Percentiles rank a stretch among this genome's conserved stretches.
phyloP scores from a whole-genome alignment of 306 rosid species.

The Datisca glomerata region DNA sequence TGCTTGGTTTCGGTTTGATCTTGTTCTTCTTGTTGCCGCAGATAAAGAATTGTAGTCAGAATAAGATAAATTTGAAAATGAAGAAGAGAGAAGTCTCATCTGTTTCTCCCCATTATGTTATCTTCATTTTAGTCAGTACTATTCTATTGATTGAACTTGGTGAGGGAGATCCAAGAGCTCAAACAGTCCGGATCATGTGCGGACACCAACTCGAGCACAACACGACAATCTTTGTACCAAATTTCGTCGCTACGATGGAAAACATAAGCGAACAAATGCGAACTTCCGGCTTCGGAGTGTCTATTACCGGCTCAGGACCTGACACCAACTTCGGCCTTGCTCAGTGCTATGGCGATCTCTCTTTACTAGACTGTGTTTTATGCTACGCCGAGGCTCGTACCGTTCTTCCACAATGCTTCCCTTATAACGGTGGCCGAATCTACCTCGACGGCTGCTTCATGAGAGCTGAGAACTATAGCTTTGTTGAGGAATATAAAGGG shows the following conservation, averaged over 20 bases:
- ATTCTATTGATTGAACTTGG: conserved; percentile 21
- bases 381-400: conserved; percentile 83
- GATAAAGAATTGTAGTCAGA: too few relatives aligned
- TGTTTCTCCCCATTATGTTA: too few relatives aligned
- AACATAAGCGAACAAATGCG: conserved; percentile 62
- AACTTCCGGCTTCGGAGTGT: conserved; percentile 48
- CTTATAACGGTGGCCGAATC: conserved; percentile 54
- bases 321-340: conserved; percentile 68
- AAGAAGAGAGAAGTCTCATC: too few relatives aligned
- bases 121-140: conserved; percentile 18
- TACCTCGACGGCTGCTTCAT: conserved; percentile 90
- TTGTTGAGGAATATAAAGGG: conserved; percentile 45
- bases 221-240: conserved; percentile 35
- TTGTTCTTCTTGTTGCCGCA: too few relatives aligned
- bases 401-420: conserved; percentile 75
- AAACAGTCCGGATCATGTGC: conserved; percentile 34
- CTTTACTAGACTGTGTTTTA: conserved; percentile 62
- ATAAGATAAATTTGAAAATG: too few relatives aligned
- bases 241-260: conserved; percentile 73
- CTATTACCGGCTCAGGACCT: conserved; percentile 56
- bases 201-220: conserved; percentile 44
- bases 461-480: conserved; percentile 78
- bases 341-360: conserved; percentile 87
- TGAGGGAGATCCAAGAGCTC: conserved; percentile 64
- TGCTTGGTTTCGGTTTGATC: too few relatives aligned